Conservation (phyloP, 2,329 filamentous ascomycete genomes). For the Tolypocladium guangdongense region DNA sequence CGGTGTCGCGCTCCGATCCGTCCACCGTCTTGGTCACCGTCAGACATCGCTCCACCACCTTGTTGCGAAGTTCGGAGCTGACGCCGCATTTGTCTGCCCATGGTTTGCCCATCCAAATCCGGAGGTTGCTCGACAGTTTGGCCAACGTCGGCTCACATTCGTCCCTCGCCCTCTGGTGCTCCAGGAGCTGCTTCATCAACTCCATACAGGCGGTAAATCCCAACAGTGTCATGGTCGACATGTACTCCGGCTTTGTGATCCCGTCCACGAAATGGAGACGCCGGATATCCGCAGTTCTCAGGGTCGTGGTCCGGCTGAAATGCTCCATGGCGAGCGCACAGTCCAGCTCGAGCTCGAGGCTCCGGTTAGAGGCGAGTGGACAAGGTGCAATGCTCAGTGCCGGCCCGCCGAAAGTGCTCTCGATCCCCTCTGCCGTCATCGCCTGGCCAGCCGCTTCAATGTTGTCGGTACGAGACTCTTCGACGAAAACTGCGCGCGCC, state of each 20-base stretch:
- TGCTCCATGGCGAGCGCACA: slow-evolving; percentile 52
- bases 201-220: slow-evolving; percentile 49
- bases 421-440: slow-evolving; percentile 23
- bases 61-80: slow-evolving; percentile 36
- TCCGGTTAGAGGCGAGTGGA: slow-evolving; percentile 31
- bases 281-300: slow-evolving; percentile 21
- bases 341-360: slow-evolving; percentile 45
- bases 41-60: slow-evolving; percentile 45
- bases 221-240: slow-evolving; percentile 40
- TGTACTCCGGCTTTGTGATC: slow-evolving; percentile 31
- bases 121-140: slow-evolving; percentile 43
- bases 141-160: slow-evolving; percentile 40
- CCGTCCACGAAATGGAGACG: slow-evolving; percentile 37
- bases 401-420: slow-evolving; percentile 12
- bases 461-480: slow-evolving; percentile 41
- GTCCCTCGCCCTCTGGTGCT: slow-evolving; percentile 35
- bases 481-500: slow-evolving; percentile 44
- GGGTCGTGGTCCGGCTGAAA: slow-evolving; percentile 33
- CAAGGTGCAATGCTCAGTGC: slow-evolving; percentile 34
- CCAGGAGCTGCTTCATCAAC: slow-evolving; percentile 42
- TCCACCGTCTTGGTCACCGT: slow-evolving; percentile 43
- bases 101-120: slow-evolving; percentile 49
- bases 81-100: slow-evolving; percentile 41
- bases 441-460: slow-evolving; percentile 46
- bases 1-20: slow-evolving; percentile 49